phyloP scores from a whole-genome alignment of 2,329 filamentous ascomycete species.

The Fonsecaea multimorphosa region DNA sequence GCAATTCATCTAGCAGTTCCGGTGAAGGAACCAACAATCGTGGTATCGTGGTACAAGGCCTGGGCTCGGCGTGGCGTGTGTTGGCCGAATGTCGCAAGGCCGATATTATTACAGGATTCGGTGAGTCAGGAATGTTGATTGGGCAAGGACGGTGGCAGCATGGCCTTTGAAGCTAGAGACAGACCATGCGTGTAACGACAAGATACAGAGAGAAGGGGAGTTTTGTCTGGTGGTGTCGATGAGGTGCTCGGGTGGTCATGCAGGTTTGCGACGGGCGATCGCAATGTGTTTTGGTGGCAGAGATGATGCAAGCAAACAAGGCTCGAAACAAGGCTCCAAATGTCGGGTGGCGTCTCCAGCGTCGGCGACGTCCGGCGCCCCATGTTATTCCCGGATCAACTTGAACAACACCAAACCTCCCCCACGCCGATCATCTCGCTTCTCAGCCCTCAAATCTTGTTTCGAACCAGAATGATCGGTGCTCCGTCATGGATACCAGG shows the following conservation, averaged over 20 bases:
- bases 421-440: neutral
- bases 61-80: neutral
- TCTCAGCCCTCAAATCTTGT: neutral
- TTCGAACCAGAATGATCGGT: neutral
- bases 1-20: neutral
- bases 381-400: neutral
- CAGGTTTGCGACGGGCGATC: conserved; percentile 3
- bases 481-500: too few relatives aligned
- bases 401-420: neutral
- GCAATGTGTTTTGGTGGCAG: neutral
- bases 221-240: neutral
- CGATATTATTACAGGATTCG: conserved; percentile 2
- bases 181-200: neutral
- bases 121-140: conserved; percentile 5
- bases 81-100: neutral
- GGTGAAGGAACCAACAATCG: neutral
- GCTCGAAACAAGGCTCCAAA: neutral
- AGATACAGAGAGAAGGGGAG: neutral
- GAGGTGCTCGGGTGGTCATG: neutral
- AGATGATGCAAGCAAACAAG: conserved; percentile 3
- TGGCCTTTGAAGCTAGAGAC: neutral
- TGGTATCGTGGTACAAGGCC: conserved; percentile 2
- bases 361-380: too few relatives aligned
- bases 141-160: neutral
- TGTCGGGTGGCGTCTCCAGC: neutral